Evolutionary conservation across 2,329 filamentous ascomycete genomes (phyloP).

Genomic region (Sodiomyces alkalinus): DNA sequence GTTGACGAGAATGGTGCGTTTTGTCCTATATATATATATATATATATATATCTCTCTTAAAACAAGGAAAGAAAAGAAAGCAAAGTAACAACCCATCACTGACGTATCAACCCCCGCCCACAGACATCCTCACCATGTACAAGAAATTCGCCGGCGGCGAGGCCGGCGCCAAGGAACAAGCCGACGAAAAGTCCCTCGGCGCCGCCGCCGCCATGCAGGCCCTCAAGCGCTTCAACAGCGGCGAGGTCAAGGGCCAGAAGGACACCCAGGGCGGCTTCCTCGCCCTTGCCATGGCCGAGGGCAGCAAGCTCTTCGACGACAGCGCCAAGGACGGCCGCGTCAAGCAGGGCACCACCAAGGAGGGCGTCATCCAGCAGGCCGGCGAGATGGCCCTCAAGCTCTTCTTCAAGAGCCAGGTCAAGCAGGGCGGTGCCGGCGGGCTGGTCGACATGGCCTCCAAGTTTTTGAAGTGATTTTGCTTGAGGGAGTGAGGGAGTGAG

Average conservation of each 20-base stretch:
- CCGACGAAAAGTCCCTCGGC: conserved; percentile 42
- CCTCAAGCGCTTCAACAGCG: conserved; percentile 60
- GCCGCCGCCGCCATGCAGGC: conserved; percentile 68
- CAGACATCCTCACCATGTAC: conserved; percentile 61
- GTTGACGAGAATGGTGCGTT: conserved; percentile 32
- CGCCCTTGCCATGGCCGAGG: conserved; percentile 76
- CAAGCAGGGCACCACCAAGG: conserved; percentile 51
- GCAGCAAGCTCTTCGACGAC: conserved; percentile 54
- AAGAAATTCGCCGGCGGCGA: conserved; percentile 53
- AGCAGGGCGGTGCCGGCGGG: conserved; percentile 32
- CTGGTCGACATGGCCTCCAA: conserved; percentile 31
- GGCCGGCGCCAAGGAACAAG: conserved; percentile 26
- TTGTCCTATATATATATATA: too few relatives aligned
- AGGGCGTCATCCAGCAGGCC: conserved; percentile 63
- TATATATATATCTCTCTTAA: too few relatives aligned
- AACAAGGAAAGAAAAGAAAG: not conserved
- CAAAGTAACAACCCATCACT: too few relatives aligned
- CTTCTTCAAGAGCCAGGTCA: conserved; percentile 66
- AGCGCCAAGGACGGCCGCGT: conserved; percentile 39
- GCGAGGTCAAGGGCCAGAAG: conserved; percentile 27
- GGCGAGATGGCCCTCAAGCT: conserved; percentile 82
- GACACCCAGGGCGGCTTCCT: conserved; percentile 65
- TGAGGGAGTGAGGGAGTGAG: not conserved
- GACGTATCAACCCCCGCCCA: conserved; percentile 17
- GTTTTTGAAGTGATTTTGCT: conserved; percentile 20